Percentiles rank a stretch among this genome's conserved stretches.
These are phyloP conservation scores for Phytophthora palmivora DNA, from an alignment of 352 stramenopile species.

Conservation along the genomic window DNA sequence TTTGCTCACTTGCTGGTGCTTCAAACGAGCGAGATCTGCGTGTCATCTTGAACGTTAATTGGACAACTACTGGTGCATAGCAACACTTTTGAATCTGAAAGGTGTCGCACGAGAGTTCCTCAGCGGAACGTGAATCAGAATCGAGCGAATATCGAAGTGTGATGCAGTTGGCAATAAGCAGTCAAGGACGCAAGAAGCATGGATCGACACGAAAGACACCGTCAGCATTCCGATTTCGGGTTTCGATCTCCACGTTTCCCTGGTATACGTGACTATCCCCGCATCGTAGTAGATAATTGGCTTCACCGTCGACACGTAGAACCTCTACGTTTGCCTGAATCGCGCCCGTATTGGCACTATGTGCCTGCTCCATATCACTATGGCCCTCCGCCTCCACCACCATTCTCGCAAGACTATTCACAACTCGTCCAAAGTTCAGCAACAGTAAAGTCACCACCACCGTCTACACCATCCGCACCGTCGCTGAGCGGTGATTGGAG, in stretches of 20 bases:
- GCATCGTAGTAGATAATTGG: slow-evolving; percentile 3
- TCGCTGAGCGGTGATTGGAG: background rate
- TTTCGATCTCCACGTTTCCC: slow-evolving; percentile 7
- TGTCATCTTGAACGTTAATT: background rate
- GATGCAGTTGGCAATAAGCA: background rate
- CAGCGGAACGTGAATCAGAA: too few species aligned
- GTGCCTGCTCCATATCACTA: slow-evolving; percentile 8
- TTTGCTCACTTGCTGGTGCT: slow-evolving; percentile 2
- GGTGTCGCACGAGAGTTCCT: slow-evolving; percentile 1
- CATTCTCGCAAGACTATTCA: slow-evolving; percentile 2
- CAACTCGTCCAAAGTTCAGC: background rate
- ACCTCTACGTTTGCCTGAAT: background rate
- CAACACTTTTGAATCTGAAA: background rate
- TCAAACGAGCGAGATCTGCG: background rate
- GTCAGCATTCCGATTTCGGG: slow-evolving; percentile 2
- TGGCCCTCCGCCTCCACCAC: slow-evolving; percentile 6
- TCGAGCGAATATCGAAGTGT: too few species aligned
- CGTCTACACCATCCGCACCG: slow-evolving; percentile 4
- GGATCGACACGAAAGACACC: background rate
- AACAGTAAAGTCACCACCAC: background rate
- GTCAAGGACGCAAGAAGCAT: background rate
- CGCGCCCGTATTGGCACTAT: slow-evolving; percentile 3
- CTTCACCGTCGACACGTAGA: slow-evolving; percentile 9
- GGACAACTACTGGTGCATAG: background rate
- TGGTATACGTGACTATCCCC: slow-evolving; percentile 1